Evolutionary conservation across 768 basidiomycete genomes (phyloP).

Genomic region (Galerina sulciceps): DNA sequence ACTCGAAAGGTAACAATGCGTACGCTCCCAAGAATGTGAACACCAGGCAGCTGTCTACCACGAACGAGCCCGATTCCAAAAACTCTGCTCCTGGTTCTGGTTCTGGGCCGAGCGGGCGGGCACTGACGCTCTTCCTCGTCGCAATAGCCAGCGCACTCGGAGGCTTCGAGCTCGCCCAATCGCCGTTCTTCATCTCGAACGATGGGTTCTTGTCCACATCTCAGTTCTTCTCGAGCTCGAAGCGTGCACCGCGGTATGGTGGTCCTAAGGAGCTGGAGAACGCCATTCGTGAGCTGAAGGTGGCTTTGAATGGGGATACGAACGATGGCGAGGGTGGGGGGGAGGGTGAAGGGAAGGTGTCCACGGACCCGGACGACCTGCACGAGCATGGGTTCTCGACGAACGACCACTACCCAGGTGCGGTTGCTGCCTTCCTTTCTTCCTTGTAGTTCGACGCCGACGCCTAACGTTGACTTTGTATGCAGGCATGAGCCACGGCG

Average conservation of each 20-base stretch:
- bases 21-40: too few relatives aligned
- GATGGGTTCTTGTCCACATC: too few relatives aligned
- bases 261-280: conserved; percentile 52
- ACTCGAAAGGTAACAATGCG: too few relatives aligned
- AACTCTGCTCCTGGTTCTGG: background rate
- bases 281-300: conserved; percentile 55
- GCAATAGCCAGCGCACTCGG: background rate
- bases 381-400: conserved; percentile 57
- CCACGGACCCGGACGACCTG: conserved; percentile 56
- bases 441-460: background rate
- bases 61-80: background rate
- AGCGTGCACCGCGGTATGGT: conserved; percentile 43
- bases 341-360: conserved; percentile 37
- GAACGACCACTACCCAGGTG: conserved; percentile 56
- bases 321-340: too few relatives aligned
- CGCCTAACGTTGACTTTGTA: too few relatives aligned
- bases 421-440: conserved; percentile 13
- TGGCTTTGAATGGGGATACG: conserved; percentile 35
- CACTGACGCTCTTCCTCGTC: background rate
- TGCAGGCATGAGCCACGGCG: conserved; percentile 51
- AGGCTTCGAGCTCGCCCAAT: conserved; percentile 7
- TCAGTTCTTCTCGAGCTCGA: too few relatives aligned
- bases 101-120: background rate
- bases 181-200: background rate
- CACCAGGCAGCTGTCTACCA: background rate